These are phyloP conservation scores for Stygiomarasmius scandens DNA, from an alignment of 1,284 basidiomycete genomes.

Conservation along the genomic window DNA sequence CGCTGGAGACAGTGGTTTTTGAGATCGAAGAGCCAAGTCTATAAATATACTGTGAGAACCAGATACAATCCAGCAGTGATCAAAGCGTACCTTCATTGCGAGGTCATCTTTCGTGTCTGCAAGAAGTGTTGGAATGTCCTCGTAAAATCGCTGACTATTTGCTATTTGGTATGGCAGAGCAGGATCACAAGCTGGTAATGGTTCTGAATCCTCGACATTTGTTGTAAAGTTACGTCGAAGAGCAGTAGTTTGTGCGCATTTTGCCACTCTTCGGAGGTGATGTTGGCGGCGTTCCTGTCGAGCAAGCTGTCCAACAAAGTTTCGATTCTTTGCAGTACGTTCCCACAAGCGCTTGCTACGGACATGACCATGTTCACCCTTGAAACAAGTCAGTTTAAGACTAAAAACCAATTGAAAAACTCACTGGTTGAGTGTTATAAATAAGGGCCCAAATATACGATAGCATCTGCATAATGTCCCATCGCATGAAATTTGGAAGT, in stretches of 20 bases:
- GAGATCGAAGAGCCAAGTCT: neutral
- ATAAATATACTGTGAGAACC: neutral
- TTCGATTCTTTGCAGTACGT: neutral
- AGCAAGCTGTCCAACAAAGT: neutral
- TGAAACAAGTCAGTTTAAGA: neutral
- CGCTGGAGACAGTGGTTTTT: neutral
- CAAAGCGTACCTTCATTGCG: neutral
- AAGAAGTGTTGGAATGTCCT: neutral
- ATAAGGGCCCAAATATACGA: constrained; percentile 3
- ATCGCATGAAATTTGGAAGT: constrained; percentile 24
- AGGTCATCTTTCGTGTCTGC: neutral
- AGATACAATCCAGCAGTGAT: neutral
- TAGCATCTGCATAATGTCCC: constrained; percentile 3
- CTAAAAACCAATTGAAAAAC: too few species aligned
- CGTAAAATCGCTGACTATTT: too few species aligned
- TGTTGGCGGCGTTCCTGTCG: neutral
- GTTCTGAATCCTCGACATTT: too few species aligned
- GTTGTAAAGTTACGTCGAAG: neutral
- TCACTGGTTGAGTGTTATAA: too few species aligned
- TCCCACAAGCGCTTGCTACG: neutral
- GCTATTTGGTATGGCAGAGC: too few species aligned
- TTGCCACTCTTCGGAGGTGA: neutral
- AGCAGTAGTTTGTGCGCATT: neutral
- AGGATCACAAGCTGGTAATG: too few species aligned
- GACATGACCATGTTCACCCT: constrained; percentile 35